A percentile compares a stretch with the other conserved stretches of the same genome.
Evolutionary conservation across 305 asterid species (phyloP).

Genomic region (Rubia occidens): DNA sequence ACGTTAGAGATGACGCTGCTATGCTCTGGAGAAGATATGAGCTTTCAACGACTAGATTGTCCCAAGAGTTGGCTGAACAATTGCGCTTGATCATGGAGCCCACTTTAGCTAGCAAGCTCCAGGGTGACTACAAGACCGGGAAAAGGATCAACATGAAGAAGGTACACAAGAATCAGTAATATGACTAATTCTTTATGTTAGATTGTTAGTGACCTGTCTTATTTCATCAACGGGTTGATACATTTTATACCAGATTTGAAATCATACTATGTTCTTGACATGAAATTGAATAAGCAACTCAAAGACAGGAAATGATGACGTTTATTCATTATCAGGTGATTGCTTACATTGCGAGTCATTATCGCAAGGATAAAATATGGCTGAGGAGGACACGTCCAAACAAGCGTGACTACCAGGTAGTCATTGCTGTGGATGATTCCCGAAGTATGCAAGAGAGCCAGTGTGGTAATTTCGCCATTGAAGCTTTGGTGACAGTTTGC

Average conservation of each 20-base stretch:
- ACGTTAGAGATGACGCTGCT: slow-evolving; percentile 48
- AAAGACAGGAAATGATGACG: not conserved
- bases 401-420: slow-evolving; percentile 93
- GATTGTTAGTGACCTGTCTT: no score
- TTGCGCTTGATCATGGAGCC: slow-evolving; percentile 95
- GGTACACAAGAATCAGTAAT: slow-evolving; percentile 28
- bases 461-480: slow-evolving; percentile 75
- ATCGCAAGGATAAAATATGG: slow-evolving; percentile 90
- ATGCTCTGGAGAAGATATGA: slow-evolving; percentile 73
- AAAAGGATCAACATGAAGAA: slow-evolving; percentile 94
- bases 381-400: slow-evolving; percentile 78
- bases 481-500: slow-evolving; percentile 89
- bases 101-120: slow-evolving; percentile 91
- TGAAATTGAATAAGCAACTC: not conserved
- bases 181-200: not conserved
- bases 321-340: slow-evolving; percentile 50
- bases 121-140: slow-evolving; percentile 95
- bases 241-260: no score
- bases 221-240: not conserved
- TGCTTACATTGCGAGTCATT: slow-evolving; percentile 81
- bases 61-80: slow-evolving; percentile 91
- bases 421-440: slow-evolving; percentile 94
- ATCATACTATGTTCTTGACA: not conserved
- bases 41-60: slow-evolving; percentile 58
- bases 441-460: slow-evolving; percentile 80